Evolutionary conservation across 1,284 basidiomycete genomes (phyloP).

Genomic region (Cutaneotrichosporon spelunceum): DNA sequence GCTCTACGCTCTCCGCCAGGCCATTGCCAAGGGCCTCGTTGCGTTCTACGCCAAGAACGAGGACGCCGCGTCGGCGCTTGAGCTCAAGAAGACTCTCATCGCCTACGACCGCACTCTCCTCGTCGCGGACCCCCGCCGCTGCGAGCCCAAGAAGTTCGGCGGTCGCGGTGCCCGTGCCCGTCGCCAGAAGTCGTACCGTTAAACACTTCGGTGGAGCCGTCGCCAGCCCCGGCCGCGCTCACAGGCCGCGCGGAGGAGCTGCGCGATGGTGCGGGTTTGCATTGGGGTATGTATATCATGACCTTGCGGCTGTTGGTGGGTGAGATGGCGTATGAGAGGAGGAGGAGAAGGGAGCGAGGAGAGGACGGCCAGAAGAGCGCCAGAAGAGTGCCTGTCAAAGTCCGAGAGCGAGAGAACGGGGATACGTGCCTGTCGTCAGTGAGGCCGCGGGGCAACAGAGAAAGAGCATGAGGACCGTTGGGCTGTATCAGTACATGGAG

Average conservation of each 20-base stretch:
- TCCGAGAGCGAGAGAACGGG: no score
- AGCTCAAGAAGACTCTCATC: constrained; percentile 93
- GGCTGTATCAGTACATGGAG: neutral
- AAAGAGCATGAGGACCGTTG: neutral
- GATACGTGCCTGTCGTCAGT: no score
- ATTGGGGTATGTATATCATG: constrained; percentile 33
- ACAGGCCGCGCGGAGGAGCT: constrained; percentile 21
- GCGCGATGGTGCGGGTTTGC: constrained; percentile 21
- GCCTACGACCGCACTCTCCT: constrained; percentile 91
- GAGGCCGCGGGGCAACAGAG: neutral
- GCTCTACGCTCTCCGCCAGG: constrained; percentile 98
- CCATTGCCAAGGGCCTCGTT: constrained; percentile 95
- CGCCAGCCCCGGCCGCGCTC: constrained; percentile 7
- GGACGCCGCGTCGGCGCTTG: constrained; percentile 94
- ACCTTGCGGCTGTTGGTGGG: constrained; percentile 11
- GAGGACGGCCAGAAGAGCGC: neutral
- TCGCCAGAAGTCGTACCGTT: constrained; percentile 96
- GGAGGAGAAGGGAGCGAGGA: neutral
- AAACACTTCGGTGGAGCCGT: constrained; percentile 50
- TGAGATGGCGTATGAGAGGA: neutral
- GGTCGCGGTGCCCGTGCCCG: constrained; percentile 92
- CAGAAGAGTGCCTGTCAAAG: no score
- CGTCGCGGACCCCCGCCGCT: constrained; percentile 97
- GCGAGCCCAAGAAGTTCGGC: constrained; percentile 99
- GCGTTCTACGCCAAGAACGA: constrained; percentile 98